Conservation (phyloP, 2,329 filamentous ascomycete species). For the Sporothrix luriei region DNA sequence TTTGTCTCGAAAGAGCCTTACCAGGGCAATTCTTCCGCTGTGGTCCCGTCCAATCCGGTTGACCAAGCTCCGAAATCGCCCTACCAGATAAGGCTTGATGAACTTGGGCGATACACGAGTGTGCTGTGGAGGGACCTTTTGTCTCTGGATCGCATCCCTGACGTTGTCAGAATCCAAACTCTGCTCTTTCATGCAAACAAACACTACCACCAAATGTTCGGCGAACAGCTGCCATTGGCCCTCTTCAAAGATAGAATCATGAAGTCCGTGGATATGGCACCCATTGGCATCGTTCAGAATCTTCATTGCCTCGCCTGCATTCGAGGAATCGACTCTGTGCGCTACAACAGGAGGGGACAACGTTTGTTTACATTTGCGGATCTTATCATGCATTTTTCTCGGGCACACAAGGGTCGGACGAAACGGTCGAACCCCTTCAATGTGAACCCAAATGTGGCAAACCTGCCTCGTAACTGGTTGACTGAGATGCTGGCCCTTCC, state of each 20-base stretch:
- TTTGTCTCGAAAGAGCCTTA: neutral
- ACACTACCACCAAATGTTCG: conserved; percentile 60
- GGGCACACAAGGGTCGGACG: conserved; percentile 36
- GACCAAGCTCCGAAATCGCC: neutral
- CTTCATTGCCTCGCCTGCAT: conserved; percentile 59
- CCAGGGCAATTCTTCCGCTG: neutral
- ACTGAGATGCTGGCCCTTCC: conserved; percentile 52
- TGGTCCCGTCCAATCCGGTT: neutral
- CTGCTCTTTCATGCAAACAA: conserved; percentile 65
- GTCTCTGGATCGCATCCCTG: conserved; percentile 62
- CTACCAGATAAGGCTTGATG: conserved; percentile 5
- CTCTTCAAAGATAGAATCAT: conserved; percentile 63
- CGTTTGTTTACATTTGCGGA: neutral
- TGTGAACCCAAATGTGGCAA: conserved; percentile 41
- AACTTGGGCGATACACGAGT: neutral
- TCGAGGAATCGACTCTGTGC: neutral
- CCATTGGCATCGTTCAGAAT: conserved; percentile 57
- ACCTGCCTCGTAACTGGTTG: conserved; percentile 49
- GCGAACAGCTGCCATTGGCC: conserved; percentile 57
- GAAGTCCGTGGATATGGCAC: conserved; percentile 60
- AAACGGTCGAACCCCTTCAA: neutral
- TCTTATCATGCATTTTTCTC: conserved; percentile 28
- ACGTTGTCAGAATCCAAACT: conserved; percentile 63
- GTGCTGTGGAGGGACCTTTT: conserved; percentile 65
- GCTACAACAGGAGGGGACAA: too few species aligned